Percentiles rank a stretch among this genome's conserved stretches.
These are phyloP conservation scores for Ephemerocybe angulata DNA, from an alignment of 768 basidiomycete genomes.

Conservation along the genomic window DNA sequence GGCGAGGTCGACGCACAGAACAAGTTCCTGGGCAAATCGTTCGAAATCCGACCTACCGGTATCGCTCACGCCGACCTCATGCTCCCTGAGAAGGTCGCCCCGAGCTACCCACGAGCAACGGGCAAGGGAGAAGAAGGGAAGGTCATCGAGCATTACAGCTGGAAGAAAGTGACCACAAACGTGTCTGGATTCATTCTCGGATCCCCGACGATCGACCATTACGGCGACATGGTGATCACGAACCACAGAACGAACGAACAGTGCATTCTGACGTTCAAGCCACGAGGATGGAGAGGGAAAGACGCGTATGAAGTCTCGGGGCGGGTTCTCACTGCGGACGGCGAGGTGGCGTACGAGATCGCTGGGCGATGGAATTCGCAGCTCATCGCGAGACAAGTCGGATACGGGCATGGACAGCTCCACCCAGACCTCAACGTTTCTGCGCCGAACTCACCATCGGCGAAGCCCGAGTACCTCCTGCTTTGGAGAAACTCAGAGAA, in stretches of 20 bases:
- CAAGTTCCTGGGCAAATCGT: slow-evolving; percentile 94
- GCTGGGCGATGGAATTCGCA: slow-evolving; percentile 96
- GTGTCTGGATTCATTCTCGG: slow-evolving; percentile 94
- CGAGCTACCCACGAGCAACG: slow-evolving; percentile 58
- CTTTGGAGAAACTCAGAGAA: slow-evolving; percentile 94
- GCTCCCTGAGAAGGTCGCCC: slow-evolving; percentile 63
- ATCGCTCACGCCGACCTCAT: slow-evolving; percentile 84
- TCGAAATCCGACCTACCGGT: slow-evolving; percentile 96
- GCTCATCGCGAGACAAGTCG: slow-evolving; percentile 77
- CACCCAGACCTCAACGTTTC: slow-evolving; percentile 68
- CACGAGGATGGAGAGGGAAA: slow-evolving; percentile 89
- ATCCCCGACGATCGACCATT: slow-evolving; percentile 83
- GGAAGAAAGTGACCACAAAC: slow-evolving; percentile 92
- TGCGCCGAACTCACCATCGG: slow-evolving; percentile 38
- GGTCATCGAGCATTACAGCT: slow-evolving; percentile 87
- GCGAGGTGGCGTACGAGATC: slow-evolving; percentile 76
- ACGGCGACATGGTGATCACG: slow-evolving; percentile 87
- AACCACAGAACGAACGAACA: slow-evolving; percentile 90
- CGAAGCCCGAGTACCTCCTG: slow-evolving; percentile 69
- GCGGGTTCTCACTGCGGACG: slow-evolving; percentile 63
- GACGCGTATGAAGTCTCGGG: slow-evolving; percentile 94
- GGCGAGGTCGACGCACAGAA: slow-evolving; percentile 97
- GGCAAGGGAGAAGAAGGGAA: slow-evolving; percentile 41
- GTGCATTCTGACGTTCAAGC: slow-evolving; percentile 92
- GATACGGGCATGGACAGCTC: slow-evolving; percentile 53